These are phyloP conservation scores for Rubia peregrina DNA, from an alignment of 305 asterid genomes.

Conservation along the genomic window DNA sequence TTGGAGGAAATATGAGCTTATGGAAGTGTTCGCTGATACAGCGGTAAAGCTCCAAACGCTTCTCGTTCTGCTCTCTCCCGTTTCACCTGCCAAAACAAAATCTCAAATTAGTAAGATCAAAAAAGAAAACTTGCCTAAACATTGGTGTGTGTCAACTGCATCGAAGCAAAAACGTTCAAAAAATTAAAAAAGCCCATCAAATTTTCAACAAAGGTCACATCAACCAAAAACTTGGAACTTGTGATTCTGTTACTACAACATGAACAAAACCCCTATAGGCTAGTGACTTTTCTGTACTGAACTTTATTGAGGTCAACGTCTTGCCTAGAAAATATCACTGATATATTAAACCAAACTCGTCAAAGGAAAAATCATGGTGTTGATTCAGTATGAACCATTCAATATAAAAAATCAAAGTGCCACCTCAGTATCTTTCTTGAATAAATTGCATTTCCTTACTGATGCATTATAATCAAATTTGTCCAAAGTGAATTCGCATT, in stretches of 20 bases:
- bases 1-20: constrained; percentile 6
- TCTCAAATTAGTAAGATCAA: neutral
- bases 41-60: constrained; percentile 32
- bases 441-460: neutral
- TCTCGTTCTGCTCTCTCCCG: constrained; percentile 27
- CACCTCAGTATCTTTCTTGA: neutral
- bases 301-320: neutral
- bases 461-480: neutral
- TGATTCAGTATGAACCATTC: neutral
- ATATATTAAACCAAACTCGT: neutral
- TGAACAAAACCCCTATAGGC: neutral
- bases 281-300: neutral
- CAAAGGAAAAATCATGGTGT: neutral
- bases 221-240: neutral
- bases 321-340: neutral
- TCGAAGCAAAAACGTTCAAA: neutral
- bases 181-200: neutral
- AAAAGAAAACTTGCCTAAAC: neutral
- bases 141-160: neutral
- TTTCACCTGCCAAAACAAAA: constrained; percentile 17
- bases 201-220: neutral
- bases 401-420: neutral
- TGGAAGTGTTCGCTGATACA: constrained; percentile 27
- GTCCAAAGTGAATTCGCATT: neutral
- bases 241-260: neutral